These are phyloP conservation scores for Meyerozyma sp. DNA, from an alignment of 1,139 yeast species.

Conservation along the genomic window DNA sequence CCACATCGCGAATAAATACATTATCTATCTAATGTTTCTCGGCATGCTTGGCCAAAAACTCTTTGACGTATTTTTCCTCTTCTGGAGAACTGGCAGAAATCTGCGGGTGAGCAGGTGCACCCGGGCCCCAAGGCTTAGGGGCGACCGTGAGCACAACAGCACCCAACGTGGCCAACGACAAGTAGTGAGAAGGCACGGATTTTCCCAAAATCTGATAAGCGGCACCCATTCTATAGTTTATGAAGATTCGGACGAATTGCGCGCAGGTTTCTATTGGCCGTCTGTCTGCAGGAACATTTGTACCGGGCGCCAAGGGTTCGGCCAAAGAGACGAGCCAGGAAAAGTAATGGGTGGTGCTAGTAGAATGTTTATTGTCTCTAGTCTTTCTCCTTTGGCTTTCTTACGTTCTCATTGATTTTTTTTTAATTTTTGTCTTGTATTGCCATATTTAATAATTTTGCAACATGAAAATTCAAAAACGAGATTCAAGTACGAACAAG, in stretches of 20 bases:
- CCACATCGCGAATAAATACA: not conserved
- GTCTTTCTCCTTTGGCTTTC: too few species aligned
- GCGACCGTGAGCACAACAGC: conserved; percentile 50
- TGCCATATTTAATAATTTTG: too few species aligned
- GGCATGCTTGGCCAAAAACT: conserved; percentile 35
- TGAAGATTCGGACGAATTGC: not conserved
- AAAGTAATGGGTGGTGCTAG: too few species aligned
- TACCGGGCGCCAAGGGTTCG: not conserved
- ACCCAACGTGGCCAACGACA: conserved; percentile 67
- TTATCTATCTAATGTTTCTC: conserved; percentile 26
- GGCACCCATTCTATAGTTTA: conserved; percentile 54
- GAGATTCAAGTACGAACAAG: too few species aligned
- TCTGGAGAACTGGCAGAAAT: conserved; percentile 78
- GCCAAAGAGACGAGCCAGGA: not conserved
- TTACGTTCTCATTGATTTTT: too few species aligned
- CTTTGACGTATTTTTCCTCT: conserved; percentile 72
- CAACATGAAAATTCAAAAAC: too few species aligned
- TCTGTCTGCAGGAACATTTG: conserved; percentile 1
- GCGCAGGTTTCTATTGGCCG: conserved; percentile 2
- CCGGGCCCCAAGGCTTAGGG: conserved; percentile 71
- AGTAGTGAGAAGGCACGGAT: conserved; percentile 67
- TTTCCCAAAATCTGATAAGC: conserved; percentile 76
- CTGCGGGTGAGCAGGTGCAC: conserved; percentile 57
- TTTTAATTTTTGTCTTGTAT: too few species aligned
- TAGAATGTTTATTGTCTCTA: too few species aligned